Percentiles rank a stretch among this genome's conserved stretches.
Evolutionary conservation across 805 yeast genomes (phyloP).

Genomic region (Peterozyma toletana): DNA sequence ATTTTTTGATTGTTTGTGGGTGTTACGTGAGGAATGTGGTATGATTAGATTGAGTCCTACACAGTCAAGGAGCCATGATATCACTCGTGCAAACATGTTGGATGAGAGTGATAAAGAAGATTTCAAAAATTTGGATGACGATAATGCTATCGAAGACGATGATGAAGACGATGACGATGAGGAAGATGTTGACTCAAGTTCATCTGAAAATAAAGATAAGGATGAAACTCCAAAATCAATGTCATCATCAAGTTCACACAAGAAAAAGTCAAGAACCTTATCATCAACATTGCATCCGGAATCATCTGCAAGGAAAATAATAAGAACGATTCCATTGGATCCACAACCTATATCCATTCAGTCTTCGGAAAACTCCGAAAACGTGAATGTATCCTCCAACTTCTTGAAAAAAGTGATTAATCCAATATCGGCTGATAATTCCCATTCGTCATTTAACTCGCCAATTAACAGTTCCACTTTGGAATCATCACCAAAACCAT

Average conservation of each 20-base stretch:
- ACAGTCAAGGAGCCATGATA: slow-evolving; percentile 3
- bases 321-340: slow-evolving; percentile 73
- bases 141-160: slow-evolving; percentile 12
- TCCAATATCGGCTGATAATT: neutral
- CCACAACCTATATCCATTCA: slow-evolving; percentile 63
- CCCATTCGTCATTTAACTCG: neutral
- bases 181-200: slow-evolving; percentile 23
- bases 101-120: slow-evolving; percentile 16
- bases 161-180: slow-evolving; percentile 25
- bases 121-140: slow-evolving; percentile 5
- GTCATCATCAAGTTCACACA: slow-evolving; percentile 19
- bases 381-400: slow-evolving; percentile 2
- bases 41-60: slow-evolving; percentile 56
- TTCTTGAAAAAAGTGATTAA: slow-evolving; percentile 9
- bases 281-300: slow-evolving; percentile 58
- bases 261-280: slow-evolving; percentile 38
- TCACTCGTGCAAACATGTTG: slow-evolving; percentile 10
- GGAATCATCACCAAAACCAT: neutral
- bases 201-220: slow-evolving; percentile 17
- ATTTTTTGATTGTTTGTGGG: slow-evolving; percentile 84
- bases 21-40: slow-evolving; percentile 80
- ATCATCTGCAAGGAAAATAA: slow-evolving; percentile 65
- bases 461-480: neutral
- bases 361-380: neutral
- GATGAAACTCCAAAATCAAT: slow-evolving; percentile 17